These are phyloP conservation scores for Globisporangium nagaii DNA, from an alignment of 352 stramenopile genomes.

Conservation along the genomic window DNA sequence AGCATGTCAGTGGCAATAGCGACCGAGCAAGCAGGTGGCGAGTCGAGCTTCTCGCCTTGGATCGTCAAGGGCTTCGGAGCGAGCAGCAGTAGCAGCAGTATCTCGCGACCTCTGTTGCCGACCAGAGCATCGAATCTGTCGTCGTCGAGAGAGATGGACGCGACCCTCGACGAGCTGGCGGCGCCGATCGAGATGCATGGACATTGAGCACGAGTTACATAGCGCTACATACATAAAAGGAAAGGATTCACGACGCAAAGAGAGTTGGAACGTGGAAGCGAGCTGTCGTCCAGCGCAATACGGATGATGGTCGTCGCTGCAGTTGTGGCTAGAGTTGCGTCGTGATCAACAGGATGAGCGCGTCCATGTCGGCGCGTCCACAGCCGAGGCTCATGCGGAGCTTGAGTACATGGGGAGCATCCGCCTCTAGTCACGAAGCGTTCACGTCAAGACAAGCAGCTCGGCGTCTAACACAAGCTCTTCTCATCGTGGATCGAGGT, in stretches of 20 bases:
- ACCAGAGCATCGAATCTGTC: neutral
- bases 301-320: too few relatives aligned
- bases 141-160: neutral
- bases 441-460: too few relatives aligned
- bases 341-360: too few relatives aligned
- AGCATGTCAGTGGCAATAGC: neutral
- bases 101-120: neutral
- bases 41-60: conserved; percentile 8
- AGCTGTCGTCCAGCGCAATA: neutral
- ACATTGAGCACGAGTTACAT: neutral
- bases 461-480: too few relatives aligned
- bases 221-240: neutral
- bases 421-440: too few relatives aligned
- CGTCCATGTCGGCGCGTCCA: too few relatives aligned
- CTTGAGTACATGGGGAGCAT: too few relatives aligned
- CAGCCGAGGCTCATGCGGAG: too few relatives aligned
- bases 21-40: neutral
- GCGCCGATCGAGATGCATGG: conserved; percentile 11
- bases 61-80: conserved; percentile 9
- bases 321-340: too few relatives aligned
- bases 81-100: neutral
- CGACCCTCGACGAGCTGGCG: conserved; percentile 11
- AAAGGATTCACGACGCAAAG: too few relatives aligned
- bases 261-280: too few relatives aligned
- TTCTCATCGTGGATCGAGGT: too few relatives aligned